A percentile compares a stretch with the other conserved stretches of the same genome.
phyloP scores from a whole-genome alignment of 306 rosid species.

The Quercus parvula region DNA sequence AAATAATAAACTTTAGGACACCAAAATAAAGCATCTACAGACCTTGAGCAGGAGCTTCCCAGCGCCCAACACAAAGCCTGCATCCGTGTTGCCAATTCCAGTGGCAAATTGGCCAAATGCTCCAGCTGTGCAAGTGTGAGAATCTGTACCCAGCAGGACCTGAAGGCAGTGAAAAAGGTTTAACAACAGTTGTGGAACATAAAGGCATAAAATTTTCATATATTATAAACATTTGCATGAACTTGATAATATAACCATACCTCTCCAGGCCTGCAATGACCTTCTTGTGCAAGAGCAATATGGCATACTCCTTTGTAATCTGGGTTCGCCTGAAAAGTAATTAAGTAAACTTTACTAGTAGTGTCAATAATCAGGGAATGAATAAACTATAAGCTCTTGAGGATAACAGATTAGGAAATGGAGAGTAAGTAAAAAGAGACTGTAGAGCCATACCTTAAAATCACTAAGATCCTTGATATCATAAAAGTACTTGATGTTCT shows the following conservation, averaged over 20 bases:
- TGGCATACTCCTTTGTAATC: slow-evolving; percentile 99
- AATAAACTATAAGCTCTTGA: slow-evolving; percentile 9
- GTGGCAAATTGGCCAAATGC: slow-evolving; percentile 99
- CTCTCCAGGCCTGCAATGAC: slow-evolving; percentile 99
- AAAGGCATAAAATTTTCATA: slow-evolving; percentile 2
- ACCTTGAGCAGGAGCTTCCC: slow-evolving; percentile 95
- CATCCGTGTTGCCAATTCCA: slow-evolving; percentile 95
- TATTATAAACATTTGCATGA: neutral
- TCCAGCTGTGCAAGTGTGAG: slow-evolving; percentile 97
- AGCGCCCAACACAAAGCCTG: slow-evolving; percentile 84
- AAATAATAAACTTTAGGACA: neutral
- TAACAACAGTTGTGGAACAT: slow-evolving; percentile 6
- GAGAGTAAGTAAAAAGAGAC: neutral
- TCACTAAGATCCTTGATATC: slow-evolving; percentile 88
- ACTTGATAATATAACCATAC: slow-evolving; percentile 34
- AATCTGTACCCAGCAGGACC: slow-evolving; percentile 96
- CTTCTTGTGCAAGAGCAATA: slow-evolving; percentile 97
- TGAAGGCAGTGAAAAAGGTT: slow-evolving; percentile 25
- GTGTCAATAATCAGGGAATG: neutral
- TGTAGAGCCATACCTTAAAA: slow-evolving; percentile 60
- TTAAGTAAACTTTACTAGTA: slow-evolving; percentile 5
- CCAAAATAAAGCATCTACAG: neutral
- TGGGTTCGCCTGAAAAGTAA: slow-evolving; percentile 75
- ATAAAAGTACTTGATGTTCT: slow-evolving; percentile 87
- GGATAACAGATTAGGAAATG: neutral